A percentile compares a stretch with the other conserved stretches of the same genome.
Conservation (phyloP, 129 eudicot genomes). For the Tagetes erecta region DNA sequence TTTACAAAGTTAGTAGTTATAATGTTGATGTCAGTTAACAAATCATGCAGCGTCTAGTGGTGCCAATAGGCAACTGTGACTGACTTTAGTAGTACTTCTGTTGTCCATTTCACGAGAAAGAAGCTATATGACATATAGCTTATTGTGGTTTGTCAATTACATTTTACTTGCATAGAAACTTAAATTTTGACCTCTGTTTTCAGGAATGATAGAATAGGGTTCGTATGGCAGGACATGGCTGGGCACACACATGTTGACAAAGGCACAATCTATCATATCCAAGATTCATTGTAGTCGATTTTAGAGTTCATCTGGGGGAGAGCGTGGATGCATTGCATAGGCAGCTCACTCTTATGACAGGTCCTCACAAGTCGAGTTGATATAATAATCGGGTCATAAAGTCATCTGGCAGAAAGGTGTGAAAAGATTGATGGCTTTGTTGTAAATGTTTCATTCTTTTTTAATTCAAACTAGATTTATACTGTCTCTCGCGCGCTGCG, state of each 20-base stretch:
- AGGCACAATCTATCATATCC: constrained; percentile 5
- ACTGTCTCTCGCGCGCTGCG: no score
- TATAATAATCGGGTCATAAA: constrained; percentile 5
- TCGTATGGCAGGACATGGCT: constrained; percentile 16
- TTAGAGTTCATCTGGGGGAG: neutral
- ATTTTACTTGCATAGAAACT: neutral
- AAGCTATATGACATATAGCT: neutral
- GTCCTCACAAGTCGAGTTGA: constrained; percentile 4
- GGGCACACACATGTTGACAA: constrained; percentile 5
- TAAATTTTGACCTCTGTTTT: constrained; percentile 10
- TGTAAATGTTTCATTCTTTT: neutral
- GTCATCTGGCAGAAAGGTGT: constrained; percentile 20
- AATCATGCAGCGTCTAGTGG: constrained; percentile 1
- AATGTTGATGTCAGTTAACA: neutral
- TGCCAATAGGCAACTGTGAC: neutral
- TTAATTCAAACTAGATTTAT: neutral
- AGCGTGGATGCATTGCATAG: constrained; percentile 13
- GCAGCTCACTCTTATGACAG: constrained; percentile 2
- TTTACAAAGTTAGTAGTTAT: neutral
- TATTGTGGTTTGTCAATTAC: neutral
- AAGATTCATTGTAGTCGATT: neutral
- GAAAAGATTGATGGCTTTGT: neutral
- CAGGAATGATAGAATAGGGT: constrained; percentile 18
- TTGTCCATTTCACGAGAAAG: neutral
- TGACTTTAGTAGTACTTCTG: neutral